Percentiles rank a stretch among this genome's conserved stretches.
These are phyloP conservation scores for Musa acuminata DNA, from an alignment of 176 grass and related monocot species.

Conservation along the genomic window DNA sequence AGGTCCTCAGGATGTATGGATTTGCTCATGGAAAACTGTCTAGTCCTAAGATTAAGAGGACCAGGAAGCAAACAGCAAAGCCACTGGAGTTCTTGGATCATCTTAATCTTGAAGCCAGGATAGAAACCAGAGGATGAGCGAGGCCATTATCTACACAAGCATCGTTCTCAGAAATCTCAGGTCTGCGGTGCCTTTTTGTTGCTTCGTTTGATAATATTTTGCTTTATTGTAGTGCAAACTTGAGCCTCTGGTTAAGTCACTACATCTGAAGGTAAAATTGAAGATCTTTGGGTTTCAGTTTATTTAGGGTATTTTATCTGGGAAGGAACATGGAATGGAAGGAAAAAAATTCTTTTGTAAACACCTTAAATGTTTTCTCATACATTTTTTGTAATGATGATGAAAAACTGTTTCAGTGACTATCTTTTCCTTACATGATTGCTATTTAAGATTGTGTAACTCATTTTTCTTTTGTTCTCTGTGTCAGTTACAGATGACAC, in stretches of 20 bases:
- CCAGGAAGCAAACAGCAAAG: slow-evolving; percentile 35
- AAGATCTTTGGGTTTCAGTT: neutral
- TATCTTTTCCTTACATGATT: neutral
- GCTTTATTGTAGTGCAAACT: neutral
- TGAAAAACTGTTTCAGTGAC: neutral
- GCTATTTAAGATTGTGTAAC: neutral
- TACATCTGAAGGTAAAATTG: neutral
- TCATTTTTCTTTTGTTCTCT: neutral
- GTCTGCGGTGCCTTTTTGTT: neutral
- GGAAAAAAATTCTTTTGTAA: neutral
- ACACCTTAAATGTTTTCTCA: neutral
- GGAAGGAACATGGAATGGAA: neutral
- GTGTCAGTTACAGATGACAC: neutral
- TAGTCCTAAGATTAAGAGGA: slow-evolving; percentile 34
- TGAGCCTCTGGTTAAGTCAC: neutral
- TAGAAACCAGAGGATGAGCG: slow-evolving; percentile 2
- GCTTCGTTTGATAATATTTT: neutral
- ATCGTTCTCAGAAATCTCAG: neutral
- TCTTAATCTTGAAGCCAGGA: slow-evolving; percentile 37
- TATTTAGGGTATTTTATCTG: neutral
- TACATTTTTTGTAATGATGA: neutral
- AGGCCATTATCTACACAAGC: too few relatives aligned
- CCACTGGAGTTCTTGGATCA: slow-evolving; percentile 42
- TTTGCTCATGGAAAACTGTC: slow-evolving; percentile 60
- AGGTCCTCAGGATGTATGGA: slow-evolving; percentile 69